Evolutionary conservation across 225 moss, liverwort and hornwort genomes (phyloP), one percentile per base, ranked within the genome.

Genomic region (Lunularia cruciata): DNA sequence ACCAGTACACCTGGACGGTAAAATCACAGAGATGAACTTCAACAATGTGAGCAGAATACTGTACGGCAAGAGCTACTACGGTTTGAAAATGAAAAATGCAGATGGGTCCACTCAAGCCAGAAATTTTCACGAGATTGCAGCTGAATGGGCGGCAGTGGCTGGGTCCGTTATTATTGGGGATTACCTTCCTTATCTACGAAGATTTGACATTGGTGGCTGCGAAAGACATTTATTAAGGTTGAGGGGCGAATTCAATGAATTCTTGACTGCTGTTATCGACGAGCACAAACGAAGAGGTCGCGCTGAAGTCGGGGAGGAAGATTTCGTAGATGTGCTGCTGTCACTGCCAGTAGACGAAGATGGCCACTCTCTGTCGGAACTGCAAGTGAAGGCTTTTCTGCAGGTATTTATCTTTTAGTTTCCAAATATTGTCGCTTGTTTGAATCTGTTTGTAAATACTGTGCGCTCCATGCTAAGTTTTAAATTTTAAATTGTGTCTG

Each of bases 261-360:
- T 77, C 27, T 71, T 74, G 0, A 25, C 57, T 8, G 54, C 28
- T 15, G 67, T 77, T 33, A 71, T 82, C 0, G 67, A 74, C 1
- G 82, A 78, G 68, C 82, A 68, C 53, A 45, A 19, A 15, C 8
- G 54, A 28, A 34, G 8, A 9, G 12, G 7, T 36, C 40, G 42
- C 18, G n/a, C 9, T 11, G 49, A 31, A 23, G 1, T 11, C 12
- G 49, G 30, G 8, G 46, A 33, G 36, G 70, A 77, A 59, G 90
- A 86, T 74, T 88, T 92, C 49, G 76, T 92, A 25, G 90, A 88
- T 30, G 83, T 80, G n/a, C 61, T 92, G 35, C 43, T 90, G 36
- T 82, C 85, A 60, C 80, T 87, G 32, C 81, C 85, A 19, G 15
- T 77, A 3, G 64, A 78, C 23, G 83, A 85, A 37, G 78, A 69